phyloP scores from a whole-genome alignment of 1,284 basidiomycete genomes.

The Ustanciosporium gigantosporum region DNA sequence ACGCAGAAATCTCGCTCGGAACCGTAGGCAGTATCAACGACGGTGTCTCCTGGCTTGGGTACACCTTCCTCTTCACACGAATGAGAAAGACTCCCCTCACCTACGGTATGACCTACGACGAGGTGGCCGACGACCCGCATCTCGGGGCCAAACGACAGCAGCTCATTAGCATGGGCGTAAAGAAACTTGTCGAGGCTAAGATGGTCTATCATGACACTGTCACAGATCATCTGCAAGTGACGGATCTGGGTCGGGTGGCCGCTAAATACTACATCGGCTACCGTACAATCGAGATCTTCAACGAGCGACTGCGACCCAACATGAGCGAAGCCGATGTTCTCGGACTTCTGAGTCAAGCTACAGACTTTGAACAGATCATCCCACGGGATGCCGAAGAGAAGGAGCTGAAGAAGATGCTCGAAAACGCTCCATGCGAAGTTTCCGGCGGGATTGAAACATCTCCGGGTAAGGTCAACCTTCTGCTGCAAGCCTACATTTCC shows the following conservation, averaged over 20 bases:
- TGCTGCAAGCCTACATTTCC: slow-evolving; percentile 90
- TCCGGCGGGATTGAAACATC: slow-evolving; percentile 78
- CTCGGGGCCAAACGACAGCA: slow-evolving; percentile 76
- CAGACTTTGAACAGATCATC: slow-evolving; percentile 97
- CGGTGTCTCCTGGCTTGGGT: slow-evolving; percentile 92
- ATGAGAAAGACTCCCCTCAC: slow-evolving; percentile 90
- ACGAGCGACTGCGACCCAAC: slow-evolving; percentile 74
- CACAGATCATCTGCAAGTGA: slow-evolving; percentile 72
- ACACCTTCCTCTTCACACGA: slow-evolving; percentile 94
- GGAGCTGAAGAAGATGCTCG: slow-evolving; percentile 77
- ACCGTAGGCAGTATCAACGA: slow-evolving; percentile 87
- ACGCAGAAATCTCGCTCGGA: slow-evolving; percentile 92
- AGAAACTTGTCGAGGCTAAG: slow-evolving; percentile 71
- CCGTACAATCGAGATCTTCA: slow-evolving; percentile 86
- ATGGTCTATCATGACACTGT: slow-evolving; percentile 81
- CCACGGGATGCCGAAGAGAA: slow-evolving; percentile 84
- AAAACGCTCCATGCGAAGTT: slow-evolving; percentile 63
- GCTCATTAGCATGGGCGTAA: slow-evolving; percentile 74
- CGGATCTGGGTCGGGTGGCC: slow-evolving; percentile 89
- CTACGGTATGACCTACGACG: slow-evolving; percentile 80
- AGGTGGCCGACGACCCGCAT: slow-evolving; percentile 75
- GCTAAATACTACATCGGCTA: slow-evolving; percentile 94
- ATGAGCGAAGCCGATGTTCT: slow-evolving; percentile 96
- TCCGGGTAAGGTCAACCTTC: slow-evolving; percentile 90
- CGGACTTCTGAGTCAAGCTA: slow-evolving; percentile 81